Base-by-base conservation (phyloP, 345 rosid genomes). In the Bruguiera parviflora region DNA sequence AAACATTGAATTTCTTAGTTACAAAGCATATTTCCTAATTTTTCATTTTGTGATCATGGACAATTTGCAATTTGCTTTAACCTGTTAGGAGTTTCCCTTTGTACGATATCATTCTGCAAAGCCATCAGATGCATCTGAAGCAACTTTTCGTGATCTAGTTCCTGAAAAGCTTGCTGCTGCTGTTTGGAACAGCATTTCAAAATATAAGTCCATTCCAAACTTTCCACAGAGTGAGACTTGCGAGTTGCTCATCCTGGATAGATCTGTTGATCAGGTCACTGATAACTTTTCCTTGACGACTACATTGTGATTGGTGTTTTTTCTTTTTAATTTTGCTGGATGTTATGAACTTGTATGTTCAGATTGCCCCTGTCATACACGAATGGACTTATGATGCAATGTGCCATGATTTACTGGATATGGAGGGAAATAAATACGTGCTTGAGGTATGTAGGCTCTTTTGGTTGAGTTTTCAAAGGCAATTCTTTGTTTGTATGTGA, bases 311-410 rank as follows among this genome's bases (percentile, higher is more conserved):
- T 8, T 16, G 72, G 18, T 35, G 21, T 4, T 39, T 15, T 28
- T 35, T 28, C 16, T 47, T 66, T 65, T 63, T 29, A 20, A 65
- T 61, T 13, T 39, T 61, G 62, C 60, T 74, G 21, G 74, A 33
- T 55, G 24, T 25, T 56, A 64, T 74, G 51, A 68, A 64, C 25
- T 66, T 77, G 21, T 31, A 67, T 71, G 47, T 78, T 78, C 73
- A 91, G 95, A 89, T 94, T 73, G 95, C 98, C 72, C 98, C 98
- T 58, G 86, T 91, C 68, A 91, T 94, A 70, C 98, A 94, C 53
- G 97, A 94, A 79, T 94, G 97, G 98, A 94, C 98, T 53, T 94
- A 94, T 71, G 98, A 94, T 79, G 96, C 97, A 32, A 91, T 94
- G 96, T 89, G 97, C 89, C 97, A 91, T 53, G 98, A 94, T 77